Evolutionary conservation across 164 flowering plant species (phyloP).

Genomic region (Berberis thunbergii): DNA sequence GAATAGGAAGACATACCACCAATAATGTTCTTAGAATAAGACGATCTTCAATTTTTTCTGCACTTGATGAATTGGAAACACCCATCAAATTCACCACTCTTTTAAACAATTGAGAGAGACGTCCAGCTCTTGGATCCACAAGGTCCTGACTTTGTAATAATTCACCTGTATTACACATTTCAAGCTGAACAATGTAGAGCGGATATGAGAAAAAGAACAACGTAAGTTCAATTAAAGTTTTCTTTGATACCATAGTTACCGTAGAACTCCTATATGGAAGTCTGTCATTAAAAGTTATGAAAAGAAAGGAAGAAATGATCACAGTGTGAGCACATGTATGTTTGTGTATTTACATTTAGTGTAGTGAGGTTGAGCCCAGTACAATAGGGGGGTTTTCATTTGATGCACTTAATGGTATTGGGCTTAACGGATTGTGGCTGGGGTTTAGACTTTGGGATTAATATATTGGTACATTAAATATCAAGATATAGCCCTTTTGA

Average conservation of each 20-base stretch:
- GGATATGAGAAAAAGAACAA: background rate
- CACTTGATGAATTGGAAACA: constrained; percentile 16
- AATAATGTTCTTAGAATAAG: constrained; percentile 39
- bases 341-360: too few relatives aligned
- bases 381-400: too few relatives aligned
- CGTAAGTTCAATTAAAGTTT: background rate
- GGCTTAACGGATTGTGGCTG: too few relatives aligned
- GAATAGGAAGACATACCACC: constrained; percentile 33
- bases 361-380: too few relatives aligned
- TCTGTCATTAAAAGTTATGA: too few relatives aligned
- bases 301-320: too few relatives aligned
- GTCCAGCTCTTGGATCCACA: constrained; percentile 41
- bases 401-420: too few relatives aligned
- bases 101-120: constrained; percentile 34
- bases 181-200: constrained; percentile 31
- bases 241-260: background rate
- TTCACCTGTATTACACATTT: constrained; percentile 75
- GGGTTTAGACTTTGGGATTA: too few relatives aligned
- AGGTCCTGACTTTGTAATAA: constrained; percentile 40
- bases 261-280: background rate
- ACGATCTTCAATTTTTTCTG: constrained; percentile 27
- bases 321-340: too few relatives aligned
- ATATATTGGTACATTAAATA: too few relatives aligned
- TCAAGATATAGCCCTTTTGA: too few relatives aligned
- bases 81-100: constrained; percentile 33